These are phyloP conservation scores for Globisporangium heterothallicum DNA, from an alignment of 352 stramenopile genomes.

Conservation along the genomic window DNA sequence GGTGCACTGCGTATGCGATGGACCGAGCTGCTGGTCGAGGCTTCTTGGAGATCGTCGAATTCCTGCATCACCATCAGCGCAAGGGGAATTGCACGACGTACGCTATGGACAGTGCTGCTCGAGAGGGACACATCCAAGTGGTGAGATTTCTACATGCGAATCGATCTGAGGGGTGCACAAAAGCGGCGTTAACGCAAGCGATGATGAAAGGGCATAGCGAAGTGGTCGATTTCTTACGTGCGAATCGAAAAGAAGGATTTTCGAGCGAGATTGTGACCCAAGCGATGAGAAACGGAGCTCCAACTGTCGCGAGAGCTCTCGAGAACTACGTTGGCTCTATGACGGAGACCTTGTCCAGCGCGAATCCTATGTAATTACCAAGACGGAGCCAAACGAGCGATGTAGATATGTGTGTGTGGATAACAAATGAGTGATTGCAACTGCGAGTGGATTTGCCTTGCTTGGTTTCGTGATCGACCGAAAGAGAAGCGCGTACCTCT, in stretches of 20 bases:
- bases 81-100: neutral
- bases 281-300: neutral
- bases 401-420: too few species aligned
- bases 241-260: neutral
- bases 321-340: too few species aligned
- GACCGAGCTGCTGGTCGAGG: neutral
- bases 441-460: too few species aligned
- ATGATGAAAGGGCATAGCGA: neutral
- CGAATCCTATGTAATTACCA: too few species aligned
- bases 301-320: neutral
- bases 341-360: too few species aligned
- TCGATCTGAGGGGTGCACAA: neutral
- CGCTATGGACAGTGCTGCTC: neutral
- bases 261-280: neutral
- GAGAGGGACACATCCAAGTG: neutral
- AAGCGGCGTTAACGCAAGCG: neutral
- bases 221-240: neutral
- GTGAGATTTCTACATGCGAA: neutral
- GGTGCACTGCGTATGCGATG: conserved; percentile 1
- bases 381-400: too few species aligned
- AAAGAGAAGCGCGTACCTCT: too few species aligned
- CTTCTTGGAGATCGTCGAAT: neutral
- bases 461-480: too few species aligned
- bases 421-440: too few species aligned
- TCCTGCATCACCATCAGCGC: neutral